phyloP scores from a whole-genome alignment of 176 grass and related monocot species.

The Ananas comosus region DNA sequence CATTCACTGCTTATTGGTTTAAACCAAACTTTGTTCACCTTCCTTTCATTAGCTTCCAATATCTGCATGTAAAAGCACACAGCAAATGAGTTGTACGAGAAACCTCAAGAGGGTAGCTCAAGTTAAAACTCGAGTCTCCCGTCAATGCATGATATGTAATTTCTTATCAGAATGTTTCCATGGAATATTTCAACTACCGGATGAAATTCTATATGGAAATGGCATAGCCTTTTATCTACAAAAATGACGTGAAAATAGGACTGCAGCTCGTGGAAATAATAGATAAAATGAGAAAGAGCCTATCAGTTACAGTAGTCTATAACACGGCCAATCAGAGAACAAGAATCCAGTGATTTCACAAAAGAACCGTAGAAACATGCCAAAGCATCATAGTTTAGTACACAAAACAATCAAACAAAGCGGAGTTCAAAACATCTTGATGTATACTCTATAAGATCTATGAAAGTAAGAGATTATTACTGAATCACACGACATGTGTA shows the following conservation, averaged over 20 bases:
- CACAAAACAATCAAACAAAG: not conserved
- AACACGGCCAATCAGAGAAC: no score
- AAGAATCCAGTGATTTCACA: no score
- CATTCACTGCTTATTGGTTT: constrained; percentile 60
- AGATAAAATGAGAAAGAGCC: no score
- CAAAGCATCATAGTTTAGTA: not conserved
- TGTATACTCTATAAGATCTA: no score
- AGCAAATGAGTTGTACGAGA: not conserved
- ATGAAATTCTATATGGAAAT: no score
- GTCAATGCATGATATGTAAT: not conserved
- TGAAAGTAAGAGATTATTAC: no score
- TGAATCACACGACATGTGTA: no score
- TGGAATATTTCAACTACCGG: not conserved
- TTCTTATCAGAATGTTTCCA: not conserved
- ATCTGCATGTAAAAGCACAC: constrained; percentile 34
- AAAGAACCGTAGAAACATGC: not conserved
- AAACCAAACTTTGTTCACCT: constrained; percentile 60
- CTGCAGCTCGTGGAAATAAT: no score
- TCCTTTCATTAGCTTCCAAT: constrained; percentile 61
- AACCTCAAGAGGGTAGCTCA: not conserved
- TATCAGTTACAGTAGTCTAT: no score
- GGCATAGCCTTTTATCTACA: no score
- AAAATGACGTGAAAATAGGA: no score
- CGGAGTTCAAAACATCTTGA: not conserved
- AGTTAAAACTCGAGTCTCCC: not conserved